Percentiles rank a stretch among this genome's conserved stretches.
phyloP scores from a whole-genome alignment of 768 basidiomycete species.

The Thelephora ganbajun region DNA sequence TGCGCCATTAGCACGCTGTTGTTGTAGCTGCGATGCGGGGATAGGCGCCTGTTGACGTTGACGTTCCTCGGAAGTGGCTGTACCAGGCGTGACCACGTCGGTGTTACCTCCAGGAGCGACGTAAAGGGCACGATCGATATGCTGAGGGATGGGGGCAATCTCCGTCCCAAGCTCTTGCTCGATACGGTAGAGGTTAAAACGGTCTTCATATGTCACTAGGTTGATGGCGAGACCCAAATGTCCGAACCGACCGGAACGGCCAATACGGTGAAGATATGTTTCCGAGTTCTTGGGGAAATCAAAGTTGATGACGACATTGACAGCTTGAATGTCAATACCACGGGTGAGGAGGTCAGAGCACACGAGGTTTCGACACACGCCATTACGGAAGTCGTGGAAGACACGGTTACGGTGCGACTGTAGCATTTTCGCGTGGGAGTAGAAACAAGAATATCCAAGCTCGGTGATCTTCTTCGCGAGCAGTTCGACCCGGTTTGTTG shows the following conservation, averaged over 20 bases:
- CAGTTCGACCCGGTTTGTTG: slow-evolving; percentile 98
- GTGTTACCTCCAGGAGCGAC: slow-evolving; percentile 54
- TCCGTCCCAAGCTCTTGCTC: slow-evolving; percentile 98
- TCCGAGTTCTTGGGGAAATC: slow-evolving; percentile 99
- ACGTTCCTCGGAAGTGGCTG: slow-evolving; percentile 30
- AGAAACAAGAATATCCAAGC: slow-evolving; percentile 99
- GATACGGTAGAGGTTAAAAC: slow-evolving; percentile 95
- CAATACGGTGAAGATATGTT: slow-evolving; percentile 97
- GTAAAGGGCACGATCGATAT: slow-evolving; percentile 84
- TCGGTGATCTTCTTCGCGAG: slow-evolving; percentile 99
- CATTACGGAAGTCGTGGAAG: slow-evolving; percentile 99
- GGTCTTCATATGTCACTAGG: slow-evolving; percentile 93
- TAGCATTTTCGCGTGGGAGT: slow-evolving; percentile 99
- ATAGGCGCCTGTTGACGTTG: slow-evolving; percentile 19
- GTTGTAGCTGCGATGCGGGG: slow-evolving; percentile 12
- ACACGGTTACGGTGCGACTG: slow-evolving; percentile 98
- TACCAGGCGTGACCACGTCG: slow-evolving; percentile 4
- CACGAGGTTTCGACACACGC: slow-evolving; percentile 96
- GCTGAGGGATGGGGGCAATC: slow-evolving; percentile 88
- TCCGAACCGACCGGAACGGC: slow-evolving; percentile 94
- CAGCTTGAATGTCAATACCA: slow-evolving; percentile 99
- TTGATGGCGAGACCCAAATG: slow-evolving; percentile 96
- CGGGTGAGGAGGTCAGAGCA: slow-evolving; percentile 96
- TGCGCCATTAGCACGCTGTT: slow-evolving; percentile 15
- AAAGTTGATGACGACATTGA: slow-evolving; percentile 99